Conservation (phyloP, 768 basidiomycete species). For the Psilocybe tampanensis region DNA sequence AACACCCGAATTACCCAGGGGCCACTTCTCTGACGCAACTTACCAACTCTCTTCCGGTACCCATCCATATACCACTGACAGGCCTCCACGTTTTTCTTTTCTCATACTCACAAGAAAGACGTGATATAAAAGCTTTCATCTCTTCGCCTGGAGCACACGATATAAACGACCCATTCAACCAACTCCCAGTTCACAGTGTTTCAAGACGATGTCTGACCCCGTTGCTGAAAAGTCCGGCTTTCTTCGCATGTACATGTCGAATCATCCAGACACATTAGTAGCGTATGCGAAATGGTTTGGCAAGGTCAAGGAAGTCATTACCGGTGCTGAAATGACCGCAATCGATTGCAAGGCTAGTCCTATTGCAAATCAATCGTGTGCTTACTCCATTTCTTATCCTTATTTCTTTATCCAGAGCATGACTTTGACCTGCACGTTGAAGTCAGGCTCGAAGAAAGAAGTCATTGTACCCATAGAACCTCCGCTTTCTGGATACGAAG, state of each 20-base stretch:
- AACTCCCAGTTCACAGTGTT: not conserved
- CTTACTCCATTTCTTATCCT: not conserved
- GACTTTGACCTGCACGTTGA: constrained; percentile 65
- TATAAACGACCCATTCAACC: too few species aligned
- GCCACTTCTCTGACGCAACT: too few species aligned
- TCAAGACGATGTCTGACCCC: constrained; percentile 58
- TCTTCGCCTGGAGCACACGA: too few species aligned
- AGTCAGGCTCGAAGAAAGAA: constrained; percentile 46
- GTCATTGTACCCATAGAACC: constrained; percentile 68
- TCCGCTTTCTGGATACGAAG: constrained; percentile 72
- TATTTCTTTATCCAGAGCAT: constrained; percentile 51
- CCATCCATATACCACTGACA: not conserved
- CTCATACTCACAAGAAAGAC: not conserved
- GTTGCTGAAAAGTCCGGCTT: constrained; percentile 78
- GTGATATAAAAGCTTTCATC: too few species aligned
- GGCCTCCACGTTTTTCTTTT: constrained; percentile 10
- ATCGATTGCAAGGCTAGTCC: constrained; percentile 65
- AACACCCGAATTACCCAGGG: too few species aligned
- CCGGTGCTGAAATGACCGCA: constrained; percentile 67
- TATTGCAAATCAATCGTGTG: not conserved
- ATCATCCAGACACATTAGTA: constrained; percentile 82
- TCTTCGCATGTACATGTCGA: constrained; percentile 84
- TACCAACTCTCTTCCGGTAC: too few species aligned
- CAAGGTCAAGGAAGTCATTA: constrained; percentile 55
- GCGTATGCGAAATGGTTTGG: constrained; percentile 82